phyloP scores from a whole-genome alignment of 176 grass and related monocot species.

The Carex scoparia region DNA sequence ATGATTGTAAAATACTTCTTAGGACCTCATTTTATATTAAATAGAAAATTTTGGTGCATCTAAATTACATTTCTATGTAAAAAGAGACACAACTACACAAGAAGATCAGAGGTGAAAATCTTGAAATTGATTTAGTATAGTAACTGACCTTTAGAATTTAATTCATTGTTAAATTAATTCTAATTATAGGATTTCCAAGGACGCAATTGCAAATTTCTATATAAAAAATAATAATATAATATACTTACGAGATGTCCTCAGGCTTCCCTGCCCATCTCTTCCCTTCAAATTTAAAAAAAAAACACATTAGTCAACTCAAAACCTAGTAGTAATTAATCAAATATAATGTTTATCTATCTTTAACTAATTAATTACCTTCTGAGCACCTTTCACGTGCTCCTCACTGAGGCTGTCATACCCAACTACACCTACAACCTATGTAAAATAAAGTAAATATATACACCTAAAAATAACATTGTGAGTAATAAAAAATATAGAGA shows the following conservation, averaged over 20 bases:
- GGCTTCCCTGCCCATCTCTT: constrained; percentile 2
- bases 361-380: constrained; percentile 3
- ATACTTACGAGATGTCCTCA: constrained; percentile 4
- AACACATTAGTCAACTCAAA: not conserved
- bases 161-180: not conserved
- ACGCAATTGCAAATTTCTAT: not conserved
- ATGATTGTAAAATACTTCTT: too few relatives aligned
- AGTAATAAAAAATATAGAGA: not conserved
- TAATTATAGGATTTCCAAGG: not conserved
- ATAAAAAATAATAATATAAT: not conserved
- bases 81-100: too few relatives aligned
- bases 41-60: too few relatives aligned
- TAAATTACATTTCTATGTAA: too few relatives aligned
- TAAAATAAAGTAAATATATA: not conserved
- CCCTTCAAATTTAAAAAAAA: not conserved
- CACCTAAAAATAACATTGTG: not conserved
- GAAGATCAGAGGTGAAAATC: too few relatives aligned
- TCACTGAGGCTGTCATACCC: not conserved
- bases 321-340: not conserved
- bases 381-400: not conserved
- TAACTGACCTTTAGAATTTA: too few relatives aligned
- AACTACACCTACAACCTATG: not conserved
- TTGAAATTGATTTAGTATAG: too few relatives aligned
- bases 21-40: too few relatives aligned
- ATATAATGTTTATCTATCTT: not conserved